These are phyloP conservation scores for Calonectria pseudoreteaudii DNA, from an alignment of 2,329 filamentous ascomycete species.

Conservation along the genomic window DNA sequence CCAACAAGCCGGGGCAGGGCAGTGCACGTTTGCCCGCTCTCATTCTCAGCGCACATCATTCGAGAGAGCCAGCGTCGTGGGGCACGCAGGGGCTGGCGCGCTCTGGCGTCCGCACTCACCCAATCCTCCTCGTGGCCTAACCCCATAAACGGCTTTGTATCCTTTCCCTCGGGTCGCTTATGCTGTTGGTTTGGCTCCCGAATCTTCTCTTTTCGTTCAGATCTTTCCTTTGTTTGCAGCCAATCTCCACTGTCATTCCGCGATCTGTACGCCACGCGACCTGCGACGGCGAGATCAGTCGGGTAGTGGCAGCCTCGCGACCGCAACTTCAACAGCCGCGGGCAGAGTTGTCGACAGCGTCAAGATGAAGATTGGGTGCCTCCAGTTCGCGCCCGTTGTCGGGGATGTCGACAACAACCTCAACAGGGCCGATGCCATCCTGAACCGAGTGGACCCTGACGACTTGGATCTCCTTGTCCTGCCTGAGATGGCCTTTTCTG, in stretches of 20 bases:
- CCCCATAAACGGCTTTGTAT: constrained; percentile 19
- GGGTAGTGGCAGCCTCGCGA: constrained; percentile 1
- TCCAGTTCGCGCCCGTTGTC: constrained; percentile 17
- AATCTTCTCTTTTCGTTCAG: not conserved
- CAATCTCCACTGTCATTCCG: constrained; percentile 5
- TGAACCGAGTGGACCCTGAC: constrained; percentile 11
- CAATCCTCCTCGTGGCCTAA: constrained; percentile 8
- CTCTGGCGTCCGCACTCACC: not conserved
- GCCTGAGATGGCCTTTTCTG: constrained; percentile 17
- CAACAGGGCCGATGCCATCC: constrained; percentile 15
- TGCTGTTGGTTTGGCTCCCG: constrained; percentile 13
- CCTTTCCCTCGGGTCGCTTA: constrained; percentile 13
- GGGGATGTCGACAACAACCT: constrained; percentile 24
- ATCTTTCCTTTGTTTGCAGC: constrained; percentile 8
- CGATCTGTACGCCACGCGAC: constrained; percentile 15
- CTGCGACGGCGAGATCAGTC: constrained; percentile 13
- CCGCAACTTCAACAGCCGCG: not conserved
- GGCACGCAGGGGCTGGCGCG: constrained; percentile 1
- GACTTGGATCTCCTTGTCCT: constrained; percentile 19
- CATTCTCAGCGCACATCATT: constrained; percentile 3
- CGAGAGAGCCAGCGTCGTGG: not conserved
- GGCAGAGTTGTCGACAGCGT: not conserved
- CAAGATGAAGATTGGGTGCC: constrained; percentile 19
- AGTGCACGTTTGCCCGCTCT: not conserved
- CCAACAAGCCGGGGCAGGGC: not conserved